A percentile compares a stretch with the other conserved stretches of the same genome.
Conservation (phyloP, 1,284 basidiomycete genomes). For the Rhizoctonia solani region DNA sequence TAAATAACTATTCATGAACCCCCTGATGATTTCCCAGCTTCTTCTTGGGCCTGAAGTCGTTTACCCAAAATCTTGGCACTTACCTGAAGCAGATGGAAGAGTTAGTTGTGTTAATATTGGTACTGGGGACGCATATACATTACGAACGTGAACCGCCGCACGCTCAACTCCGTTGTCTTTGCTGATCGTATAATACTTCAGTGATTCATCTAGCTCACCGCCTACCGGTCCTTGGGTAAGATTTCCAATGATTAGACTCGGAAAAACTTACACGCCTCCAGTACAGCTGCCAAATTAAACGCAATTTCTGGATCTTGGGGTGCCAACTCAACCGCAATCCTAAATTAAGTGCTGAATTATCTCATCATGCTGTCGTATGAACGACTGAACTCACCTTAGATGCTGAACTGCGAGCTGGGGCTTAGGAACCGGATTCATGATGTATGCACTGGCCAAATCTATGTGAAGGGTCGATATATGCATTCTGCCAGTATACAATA, state of each 20-base stretch:
- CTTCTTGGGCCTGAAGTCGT: slow-evolving; percentile 12
- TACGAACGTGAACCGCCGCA: slow-evolving; percentile 83
- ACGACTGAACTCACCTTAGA: slow-evolving; percentile 62
- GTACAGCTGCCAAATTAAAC: slow-evolving; percentile 89
- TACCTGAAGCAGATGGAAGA: slow-evolving; percentile 53
- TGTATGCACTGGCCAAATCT: slow-evolving; percentile 95
- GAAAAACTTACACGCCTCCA: slow-evolving; percentile 76
- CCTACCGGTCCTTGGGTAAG: slow-evolving; percentile 51
- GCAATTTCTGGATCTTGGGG: slow-evolving; percentile 95
- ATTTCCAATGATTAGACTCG: slow-evolving; percentile 43
- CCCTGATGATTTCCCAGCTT: neutral
- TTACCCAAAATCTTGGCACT: slow-evolving; percentile 80
- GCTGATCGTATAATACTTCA: slow-evolving; percentile 79
- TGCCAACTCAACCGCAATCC: slow-evolving; percentile 80
- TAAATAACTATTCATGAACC: neutral
- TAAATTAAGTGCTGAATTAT: slow-evolving; percentile 47
- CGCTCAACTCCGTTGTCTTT: slow-evolving; percentile 80
- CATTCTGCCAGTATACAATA: slow-evolving; percentile 39
- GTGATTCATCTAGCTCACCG: slow-evolving; percentile 78
- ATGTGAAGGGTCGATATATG: slow-evolving; percentile 33
- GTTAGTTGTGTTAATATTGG: slow-evolving; percentile 35
- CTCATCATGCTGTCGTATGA: slow-evolving; percentile 36
- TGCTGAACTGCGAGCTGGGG: slow-evolving; percentile 91
- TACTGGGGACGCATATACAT: slow-evolving; percentile 48
- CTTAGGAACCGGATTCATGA: slow-evolving; percentile 81